A percentile compares a stretch with the other conserved stretches of the same genome.
Evolutionary conservation across 2,329 filamentous ascomycete species (phyloP).

Genomic region (Aspergillus puulaauensis): DNA sequence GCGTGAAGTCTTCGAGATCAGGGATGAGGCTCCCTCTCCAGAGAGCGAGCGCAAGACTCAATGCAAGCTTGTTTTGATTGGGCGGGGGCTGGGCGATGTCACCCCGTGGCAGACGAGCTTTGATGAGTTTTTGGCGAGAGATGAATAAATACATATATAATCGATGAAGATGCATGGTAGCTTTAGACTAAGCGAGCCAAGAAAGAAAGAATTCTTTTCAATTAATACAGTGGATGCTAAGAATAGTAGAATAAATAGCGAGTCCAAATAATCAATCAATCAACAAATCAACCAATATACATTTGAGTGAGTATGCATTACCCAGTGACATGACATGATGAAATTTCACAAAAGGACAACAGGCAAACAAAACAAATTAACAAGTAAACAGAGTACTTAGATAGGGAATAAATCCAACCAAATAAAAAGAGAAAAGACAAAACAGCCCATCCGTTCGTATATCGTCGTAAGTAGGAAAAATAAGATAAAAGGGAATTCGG

Average conservation of each 20-base stretch:
- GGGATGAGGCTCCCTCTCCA: conserved; percentile 53
- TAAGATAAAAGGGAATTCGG: background rate
- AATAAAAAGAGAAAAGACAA: background rate
- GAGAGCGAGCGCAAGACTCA: conserved; percentile 22
- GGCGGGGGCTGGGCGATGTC: conserved; percentile 40
- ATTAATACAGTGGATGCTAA: conserved; percentile 31
- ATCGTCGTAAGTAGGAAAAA: conserved; percentile 6
- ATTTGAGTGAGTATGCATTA: conserved; percentile 19
- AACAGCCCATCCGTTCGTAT: conserved; percentile 18
- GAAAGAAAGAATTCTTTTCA: conserved; percentile 11
- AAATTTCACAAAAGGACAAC: background rate
- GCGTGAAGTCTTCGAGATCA: conserved; percentile 87
- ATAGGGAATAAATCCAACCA: background rate
- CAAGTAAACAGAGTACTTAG: background rate
- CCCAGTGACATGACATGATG: background rate
- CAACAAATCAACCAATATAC: conserved; percentile 23
- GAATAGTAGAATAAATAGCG: conserved; percentile 12
- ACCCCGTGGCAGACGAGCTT: conserved; percentile 37
- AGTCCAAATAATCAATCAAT: conserved; percentile 6
- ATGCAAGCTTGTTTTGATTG: conserved; percentile 50
- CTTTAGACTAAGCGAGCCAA: background rate
- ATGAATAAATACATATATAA: background rate
- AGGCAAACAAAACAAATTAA: conserved; percentile 7
- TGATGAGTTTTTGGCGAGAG: conserved; percentile 26
- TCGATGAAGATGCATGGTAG: background rate